These are phyloP conservation scores for Corylus avellana DNA, from an alignment of 306 rosid genomes.

Conservation along the genomic window DNA sequence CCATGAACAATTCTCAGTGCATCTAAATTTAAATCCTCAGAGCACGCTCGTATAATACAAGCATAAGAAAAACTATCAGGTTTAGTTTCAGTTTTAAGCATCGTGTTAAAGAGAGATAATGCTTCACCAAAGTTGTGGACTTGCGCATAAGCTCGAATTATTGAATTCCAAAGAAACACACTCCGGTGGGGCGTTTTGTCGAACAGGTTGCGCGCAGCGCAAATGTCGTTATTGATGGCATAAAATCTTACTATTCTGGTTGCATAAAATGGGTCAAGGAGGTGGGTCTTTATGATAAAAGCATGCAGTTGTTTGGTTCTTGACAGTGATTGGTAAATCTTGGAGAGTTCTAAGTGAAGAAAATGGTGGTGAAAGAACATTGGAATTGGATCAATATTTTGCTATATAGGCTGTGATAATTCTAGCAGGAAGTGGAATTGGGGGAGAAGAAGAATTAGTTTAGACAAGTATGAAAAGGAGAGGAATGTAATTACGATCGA, in stretches of 20 bases:
- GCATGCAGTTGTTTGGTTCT: constrained; percentile 67
- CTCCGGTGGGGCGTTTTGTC: constrained; percentile 56
- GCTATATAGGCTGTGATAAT: not conserved
- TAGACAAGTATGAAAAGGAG: not conserved
- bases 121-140: constrained; percentile 49
- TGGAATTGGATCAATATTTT: constrained; percentile 20
- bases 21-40: constrained; percentile 34
- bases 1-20: constrained; percentile 42
- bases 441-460: not conserved
- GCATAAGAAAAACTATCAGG: constrained; percentile 59
- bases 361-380: constrained; percentile 42
- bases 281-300: constrained; percentile 51
- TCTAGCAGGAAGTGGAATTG: not conserved
- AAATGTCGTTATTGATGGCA: constrained; percentile 44
- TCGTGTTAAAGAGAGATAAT: constrained; percentile 52
- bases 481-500: not conserved
- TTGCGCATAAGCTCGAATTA: constrained; percentile 75
- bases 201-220: constrained; percentile 60
- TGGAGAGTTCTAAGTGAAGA: constrained; percentile 54
- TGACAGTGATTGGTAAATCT: constrained; percentile 48
- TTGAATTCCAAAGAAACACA: constrained; percentile 83
- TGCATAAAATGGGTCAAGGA: constrained; percentile 79
- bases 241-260: constrained; percentile 62
- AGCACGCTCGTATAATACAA: constrained; percentile 45
- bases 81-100: constrained; percentile 47